These are phyloP conservation scores for Penicillium simplicissimum DNA, from an alignment of 495 filamentous ascomycete genomes.

Conservation along the genomic window DNA sequence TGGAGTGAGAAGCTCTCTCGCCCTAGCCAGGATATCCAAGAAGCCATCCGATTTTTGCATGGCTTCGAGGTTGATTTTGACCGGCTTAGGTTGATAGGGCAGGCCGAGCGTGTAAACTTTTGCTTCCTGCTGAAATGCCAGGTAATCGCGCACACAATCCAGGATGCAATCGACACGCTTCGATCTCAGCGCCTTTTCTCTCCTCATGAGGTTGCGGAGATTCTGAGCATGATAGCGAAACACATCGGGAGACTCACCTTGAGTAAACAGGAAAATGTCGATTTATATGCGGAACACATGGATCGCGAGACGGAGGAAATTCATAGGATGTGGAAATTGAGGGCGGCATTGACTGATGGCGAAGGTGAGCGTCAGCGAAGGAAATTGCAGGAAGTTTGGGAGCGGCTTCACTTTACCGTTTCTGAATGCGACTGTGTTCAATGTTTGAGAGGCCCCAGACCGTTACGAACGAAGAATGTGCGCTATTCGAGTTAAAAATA, in stretches of 20 bases:
- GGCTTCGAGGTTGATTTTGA: constrained; percentile 5
- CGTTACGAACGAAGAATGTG: background rate
- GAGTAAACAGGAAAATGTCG: background rate
- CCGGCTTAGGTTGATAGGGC: background rate
- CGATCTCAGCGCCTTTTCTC: background rate
- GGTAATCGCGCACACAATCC: constrained; percentile 1
- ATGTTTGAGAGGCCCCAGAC: background rate
- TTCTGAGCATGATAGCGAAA: constrained; percentile 1
- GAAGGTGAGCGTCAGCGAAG: background rate
- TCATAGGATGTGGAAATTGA: background rate
- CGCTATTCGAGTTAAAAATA: background rate
- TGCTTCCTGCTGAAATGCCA: constrained; percentile 4
- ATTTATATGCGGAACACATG: constrained; percentile 1
- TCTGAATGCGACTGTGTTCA: background rate
- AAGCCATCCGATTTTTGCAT: background rate
- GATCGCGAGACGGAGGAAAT: background rate
- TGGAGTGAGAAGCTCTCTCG: constrained; percentile 4
- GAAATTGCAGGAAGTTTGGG: background rate
- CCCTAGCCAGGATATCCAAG: background rate
- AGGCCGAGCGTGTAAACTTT: background rate
- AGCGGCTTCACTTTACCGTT: background rate
- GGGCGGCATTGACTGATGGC: background rate
- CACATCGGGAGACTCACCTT: constrained; percentile 2
- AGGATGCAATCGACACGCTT: background rate
- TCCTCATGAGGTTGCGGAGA: background rate